Evolutionary conservation across 768 basidiomycete species (phyloP), one percentile per base, ranked within the genome.

Genomic region (Pulveroboletus sp.): DNA sequence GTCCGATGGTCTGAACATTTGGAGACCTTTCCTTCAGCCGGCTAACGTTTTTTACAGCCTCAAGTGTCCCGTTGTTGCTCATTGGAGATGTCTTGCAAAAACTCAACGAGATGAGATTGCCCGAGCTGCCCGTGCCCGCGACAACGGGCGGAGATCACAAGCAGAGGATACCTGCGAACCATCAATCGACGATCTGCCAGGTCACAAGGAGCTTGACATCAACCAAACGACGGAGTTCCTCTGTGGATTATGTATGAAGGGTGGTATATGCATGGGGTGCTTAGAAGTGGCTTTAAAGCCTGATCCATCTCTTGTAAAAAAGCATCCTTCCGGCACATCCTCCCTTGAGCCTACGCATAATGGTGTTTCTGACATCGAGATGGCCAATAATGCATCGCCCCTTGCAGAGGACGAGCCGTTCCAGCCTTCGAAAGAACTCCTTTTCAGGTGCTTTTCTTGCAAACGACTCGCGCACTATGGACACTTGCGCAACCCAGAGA

Each of bases 361-460:
- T 31, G 37, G 49, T 53, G 37, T 37, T 34, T 35, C 41, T 32
- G 68, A 76, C 42, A 55, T 73, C 25, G 56, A 69, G 45, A 76
- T 75, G 72, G 57, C 45, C 37, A 71, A 72, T 46, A 58, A 44
- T 23, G 55, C 42, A 13, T 36, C 40, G 7, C 40, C 34, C 39
- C 40, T 49, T 23, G 47, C 46, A 12, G 35, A 57, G 24, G 53
- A 60, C 12, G 53, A 52, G n/a, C 42, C 62, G n/a, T 45, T 60
- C 17, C 55, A 54, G 4, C 39, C 47, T 36, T 45, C 63, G 10
- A 51, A 49, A 12, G 75, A 82, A 55, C 73, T 91, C 10, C 70
- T 92, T 29, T 95, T 91, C 66, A 78, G 94, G 21, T 97, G 94
- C 67, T 64, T 83, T 43, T 77, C 84, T 17, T 97, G 94, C 75